Evolutionary conservation across 2,329 filamentous ascomycete species (phyloP).

Genomic region (Xylaria digitata): DNA sequence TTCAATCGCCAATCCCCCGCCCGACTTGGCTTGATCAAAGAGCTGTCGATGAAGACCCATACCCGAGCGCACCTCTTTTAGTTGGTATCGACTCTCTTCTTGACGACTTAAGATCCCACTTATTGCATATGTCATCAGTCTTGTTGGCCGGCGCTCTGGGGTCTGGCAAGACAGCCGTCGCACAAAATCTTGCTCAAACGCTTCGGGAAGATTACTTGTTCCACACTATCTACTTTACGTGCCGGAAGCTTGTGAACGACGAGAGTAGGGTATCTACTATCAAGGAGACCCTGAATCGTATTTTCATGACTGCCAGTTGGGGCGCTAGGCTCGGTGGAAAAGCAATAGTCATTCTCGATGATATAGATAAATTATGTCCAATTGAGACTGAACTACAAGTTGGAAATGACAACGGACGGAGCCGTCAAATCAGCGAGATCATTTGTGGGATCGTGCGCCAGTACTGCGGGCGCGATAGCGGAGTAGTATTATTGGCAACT

Average conservation of each 20-base stretch:
- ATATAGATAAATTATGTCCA: slow-evolving; percentile 92
- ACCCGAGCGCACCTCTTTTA: slow-evolving; percentile 67
- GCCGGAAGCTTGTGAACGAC: slow-evolving; percentile 87
- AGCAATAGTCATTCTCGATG: slow-evolving; percentile 87
- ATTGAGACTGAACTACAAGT: slow-evolving; percentile 95
- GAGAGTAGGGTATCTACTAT: slow-evolving; percentile 90
- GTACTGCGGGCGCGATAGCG: slow-evolving; percentile 82
- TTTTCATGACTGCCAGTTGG: slow-evolving; percentile 93
- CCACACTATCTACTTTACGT: slow-evolving; percentile 87
- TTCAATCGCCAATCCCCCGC: slow-evolving; percentile 78
- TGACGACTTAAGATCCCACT: slow-evolving; percentile 76
- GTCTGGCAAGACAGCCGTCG: slow-evolving; percentile 86
- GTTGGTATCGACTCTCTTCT: slow-evolving; percentile 88
- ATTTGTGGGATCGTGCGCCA: slow-evolving; percentile 85
- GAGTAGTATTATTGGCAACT: slow-evolving; percentile 88
- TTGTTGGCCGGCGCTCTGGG: slow-evolving; percentile 89
- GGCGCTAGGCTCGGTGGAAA: slow-evolving; percentile 86
- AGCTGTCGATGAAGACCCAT: slow-evolving; percentile 64
- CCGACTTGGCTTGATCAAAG: slow-evolving; percentile 66
- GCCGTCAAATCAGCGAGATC: slow-evolving; percentile 90
- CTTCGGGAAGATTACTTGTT: slow-evolving; percentile 80
- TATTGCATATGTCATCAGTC: slow-evolving; percentile 88
- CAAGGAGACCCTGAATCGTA: slow-evolving; percentile 84
- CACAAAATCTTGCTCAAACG: slow-evolving; percentile 78
- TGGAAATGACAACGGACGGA: slow-evolving; percentile 91